Conservation (phyloP, 306 rosid species). For the Sophora flavescens region DNA sequence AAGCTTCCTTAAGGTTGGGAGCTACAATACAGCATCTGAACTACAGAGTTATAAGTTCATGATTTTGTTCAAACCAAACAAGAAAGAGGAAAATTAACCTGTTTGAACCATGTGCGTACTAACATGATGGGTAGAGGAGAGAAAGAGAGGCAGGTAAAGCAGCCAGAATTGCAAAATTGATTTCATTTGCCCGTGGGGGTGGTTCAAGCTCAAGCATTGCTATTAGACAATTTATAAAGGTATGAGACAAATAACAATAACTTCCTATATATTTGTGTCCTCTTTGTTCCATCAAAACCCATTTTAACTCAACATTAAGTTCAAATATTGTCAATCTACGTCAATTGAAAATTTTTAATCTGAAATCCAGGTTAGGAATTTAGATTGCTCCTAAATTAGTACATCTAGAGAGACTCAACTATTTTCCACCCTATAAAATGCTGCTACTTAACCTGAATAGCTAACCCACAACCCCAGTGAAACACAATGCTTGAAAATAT, state of each 20-base stretch:
- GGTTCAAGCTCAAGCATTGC: conserved; percentile 92
- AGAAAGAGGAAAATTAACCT: conserved; percentile 52
- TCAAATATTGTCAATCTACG: conserved; percentile 20
- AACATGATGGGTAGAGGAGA: conserved; percentile 76
- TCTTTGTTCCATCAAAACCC: conserved; percentile 2
- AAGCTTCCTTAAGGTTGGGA: conserved; percentile 20
- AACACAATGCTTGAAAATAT: conserved; percentile 13
- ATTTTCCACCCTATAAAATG: conserved; percentile 6
- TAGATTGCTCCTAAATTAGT: conserved; percentile 11
- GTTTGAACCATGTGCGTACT: conserved; percentile 84
- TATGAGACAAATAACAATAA: conserved; percentile 1
- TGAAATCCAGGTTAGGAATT: background rate
- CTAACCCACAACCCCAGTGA: conserved; percentile 15
- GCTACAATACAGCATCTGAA: conserved; percentile 18
- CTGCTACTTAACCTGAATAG: background rate
- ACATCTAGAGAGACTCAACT: background rate
- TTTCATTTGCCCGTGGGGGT: conserved; percentile 95
- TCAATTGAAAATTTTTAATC: background rate
- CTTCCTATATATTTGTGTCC: background rate
- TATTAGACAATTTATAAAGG: conserved; percentile 25
- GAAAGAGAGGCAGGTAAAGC: conserved; percentile 90
- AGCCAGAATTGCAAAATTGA: conserved; percentile 90
- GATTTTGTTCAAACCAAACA: conserved; percentile 27
- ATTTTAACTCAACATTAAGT: conserved; percentile 17
- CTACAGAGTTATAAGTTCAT: background rate